These are phyloP conservation scores for Phytopythium mirpurense DNA, from an alignment of 352 stramenopile species.

Conservation along the genomic window DNA sequence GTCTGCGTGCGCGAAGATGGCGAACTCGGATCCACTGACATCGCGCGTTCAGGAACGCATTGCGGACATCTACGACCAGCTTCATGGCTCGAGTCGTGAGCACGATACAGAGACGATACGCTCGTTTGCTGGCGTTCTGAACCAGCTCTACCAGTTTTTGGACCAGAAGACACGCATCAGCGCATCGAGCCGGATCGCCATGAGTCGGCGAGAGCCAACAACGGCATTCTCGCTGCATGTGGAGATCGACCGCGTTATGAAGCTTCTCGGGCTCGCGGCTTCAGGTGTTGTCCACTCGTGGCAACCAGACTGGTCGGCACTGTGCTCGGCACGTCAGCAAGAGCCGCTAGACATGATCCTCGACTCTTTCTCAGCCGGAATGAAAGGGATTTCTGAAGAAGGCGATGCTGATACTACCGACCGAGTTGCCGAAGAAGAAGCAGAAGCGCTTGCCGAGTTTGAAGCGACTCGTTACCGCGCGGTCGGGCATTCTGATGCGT, in stretches of 20 bases:
- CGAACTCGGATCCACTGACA: no score
- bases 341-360: not conserved
- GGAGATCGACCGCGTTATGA: not conserved
- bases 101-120: no score
- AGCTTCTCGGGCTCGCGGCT: not conserved
- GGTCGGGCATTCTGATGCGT: not conserved
- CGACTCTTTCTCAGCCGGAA: not conserved
- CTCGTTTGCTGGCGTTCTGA: no score
- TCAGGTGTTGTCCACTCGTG: not conserved
- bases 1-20: no score
- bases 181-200: not conserved
- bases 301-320: not conserved
- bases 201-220: slow-evolving; percentile 3
- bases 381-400: not conserved
- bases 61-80: no score
- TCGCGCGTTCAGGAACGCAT: no score
- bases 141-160: not conserved
- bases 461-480: not conserved
- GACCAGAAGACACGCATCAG: not conserved
- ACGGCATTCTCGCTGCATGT: not conserved
- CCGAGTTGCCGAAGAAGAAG: not conserved
- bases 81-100: no score
- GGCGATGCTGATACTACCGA: not conserved
- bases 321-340: not conserved
- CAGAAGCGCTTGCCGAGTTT: not conserved